These are phyloP conservation scores for Rauvolfia tetraphylla DNA, from an alignment of 257 asterid species.

Conservation along the genomic window DNA sequence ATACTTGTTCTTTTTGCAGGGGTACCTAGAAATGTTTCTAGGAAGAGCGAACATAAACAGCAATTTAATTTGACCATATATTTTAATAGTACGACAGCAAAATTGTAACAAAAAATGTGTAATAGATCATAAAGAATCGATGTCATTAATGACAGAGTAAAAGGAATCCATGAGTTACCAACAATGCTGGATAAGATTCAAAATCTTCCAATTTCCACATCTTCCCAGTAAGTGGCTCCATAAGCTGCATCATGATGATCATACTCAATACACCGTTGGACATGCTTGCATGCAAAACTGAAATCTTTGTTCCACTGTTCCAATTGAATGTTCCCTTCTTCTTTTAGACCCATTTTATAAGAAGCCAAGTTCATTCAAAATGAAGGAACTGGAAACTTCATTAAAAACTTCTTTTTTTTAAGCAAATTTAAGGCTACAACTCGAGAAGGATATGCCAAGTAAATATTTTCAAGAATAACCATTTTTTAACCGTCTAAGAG, in stretches of 20 bases:
- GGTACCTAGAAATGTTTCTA: not conserved
- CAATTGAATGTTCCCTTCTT: not conserved
- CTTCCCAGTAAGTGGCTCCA: constrained; percentile 87
- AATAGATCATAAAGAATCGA: not conserved
- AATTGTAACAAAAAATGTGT: not conserved
- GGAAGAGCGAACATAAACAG: not conserved
- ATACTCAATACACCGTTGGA: not conserved
- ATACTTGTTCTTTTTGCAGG: not conserved
- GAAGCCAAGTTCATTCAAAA: not conserved
- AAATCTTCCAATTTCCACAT: constrained; percentile 75
- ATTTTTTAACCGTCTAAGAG: not conserved
- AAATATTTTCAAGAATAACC: not conserved
- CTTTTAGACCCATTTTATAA: not conserved
- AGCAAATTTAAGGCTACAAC: too few relatives aligned
- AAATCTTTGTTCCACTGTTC: not conserved
- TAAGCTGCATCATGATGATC: constrained; percentile 44
- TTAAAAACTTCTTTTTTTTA: too few relatives aligned
- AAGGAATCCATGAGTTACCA: constrained; percentile 39
- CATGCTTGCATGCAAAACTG: not conserved
- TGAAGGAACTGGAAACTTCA: not conserved
- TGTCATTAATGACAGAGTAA: not conserved
- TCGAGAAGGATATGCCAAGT: not conserved
- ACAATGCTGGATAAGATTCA: constrained; percentile 73
- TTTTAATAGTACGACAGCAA: not conserved
- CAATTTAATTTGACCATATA: not conserved